Percentiles rank a stretch among this genome's conserved stretches.
These are phyloP conservation scores for Dictyophora rubrovolvata DNA, from an alignment of 768 basidiomycete genomes.

Conservation along the genomic window DNA sequence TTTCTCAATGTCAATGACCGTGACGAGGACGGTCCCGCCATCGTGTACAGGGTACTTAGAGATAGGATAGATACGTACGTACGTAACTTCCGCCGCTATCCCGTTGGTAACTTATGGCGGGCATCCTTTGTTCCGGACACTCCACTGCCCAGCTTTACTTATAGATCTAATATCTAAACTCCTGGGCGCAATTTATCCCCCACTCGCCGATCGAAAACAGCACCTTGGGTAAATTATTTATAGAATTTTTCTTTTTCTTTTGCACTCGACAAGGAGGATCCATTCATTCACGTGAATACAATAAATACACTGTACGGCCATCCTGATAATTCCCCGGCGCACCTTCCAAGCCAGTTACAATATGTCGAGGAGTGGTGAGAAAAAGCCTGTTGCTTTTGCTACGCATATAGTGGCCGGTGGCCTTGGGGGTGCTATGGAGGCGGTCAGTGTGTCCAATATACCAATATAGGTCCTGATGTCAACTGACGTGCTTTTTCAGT, in stretches of 20 bases:
- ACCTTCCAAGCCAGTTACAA: neutral
- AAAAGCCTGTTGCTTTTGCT: slow-evolving; percentile 74
- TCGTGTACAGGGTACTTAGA: no score
- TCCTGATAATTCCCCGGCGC: neutral
- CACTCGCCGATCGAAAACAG: neutral
- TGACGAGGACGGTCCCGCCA: no score
- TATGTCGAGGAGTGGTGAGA: slow-evolving; percentile 18
- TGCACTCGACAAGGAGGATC: no score
- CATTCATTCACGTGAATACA: neutral
- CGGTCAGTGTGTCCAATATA: slow-evolving; percentile 37
- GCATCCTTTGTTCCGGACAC: neutral
- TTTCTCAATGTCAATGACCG: no score
- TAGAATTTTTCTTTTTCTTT: no score
- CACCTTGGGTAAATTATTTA: no score
- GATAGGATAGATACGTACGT: no score
- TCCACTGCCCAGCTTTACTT: neutral
- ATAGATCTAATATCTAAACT: neutral
- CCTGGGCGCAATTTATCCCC: neutral
- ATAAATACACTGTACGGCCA: neutral
- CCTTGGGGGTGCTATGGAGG: slow-evolving; percentile 87
- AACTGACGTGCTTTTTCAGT: slow-evolving; percentile 26
- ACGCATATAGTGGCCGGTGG: slow-evolving; percentile 93
- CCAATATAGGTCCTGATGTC: slow-evolving; percentile 1
- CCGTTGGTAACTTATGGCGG: neutral
- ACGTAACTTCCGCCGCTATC: neutral